Percentiles rank a stretch among this genome's conserved stretches.
Evolutionary conservation across 2,329 filamentous ascomycete genomes (phyloP).

Genomic region (Orbilia blumenaviensis): DNA sequence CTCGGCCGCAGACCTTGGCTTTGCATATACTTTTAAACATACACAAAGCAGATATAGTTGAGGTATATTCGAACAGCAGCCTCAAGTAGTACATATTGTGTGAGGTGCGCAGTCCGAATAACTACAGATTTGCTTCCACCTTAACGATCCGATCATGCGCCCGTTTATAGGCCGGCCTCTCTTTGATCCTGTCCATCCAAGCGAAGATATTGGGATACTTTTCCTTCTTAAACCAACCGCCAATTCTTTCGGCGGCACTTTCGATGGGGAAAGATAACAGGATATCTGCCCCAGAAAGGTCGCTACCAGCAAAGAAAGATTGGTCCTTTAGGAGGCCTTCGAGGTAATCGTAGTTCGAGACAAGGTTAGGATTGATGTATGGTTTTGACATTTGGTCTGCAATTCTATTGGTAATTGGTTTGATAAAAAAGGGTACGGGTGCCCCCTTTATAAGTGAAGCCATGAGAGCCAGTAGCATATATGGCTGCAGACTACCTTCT

Average conservation of each 20-base stretch:
- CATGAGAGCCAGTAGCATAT: conserved; percentile 72
- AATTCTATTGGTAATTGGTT: conserved; percentile 67
- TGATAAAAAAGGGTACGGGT: conserved; percentile 74
- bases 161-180: conserved; percentile 55
- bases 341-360: conserved; percentile 56
- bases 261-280: conserved; percentile 55
- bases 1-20: no score
- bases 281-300: conserved; percentile 56
- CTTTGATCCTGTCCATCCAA: conserved; percentile 54
- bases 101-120: not conserved
- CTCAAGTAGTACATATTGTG: no score
- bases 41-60: no score
- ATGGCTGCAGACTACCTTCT: conserved; percentile 83
- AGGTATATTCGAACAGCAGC: no score
- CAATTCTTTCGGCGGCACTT: conserved; percentile 46
- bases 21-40: no score
- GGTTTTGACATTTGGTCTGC: conserved; percentile 47
- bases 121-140: conserved; percentile 31
- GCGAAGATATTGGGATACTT: conserved; percentile 55
- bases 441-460: conserved; percentile 68
- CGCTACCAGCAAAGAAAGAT: conserved; percentile 54
- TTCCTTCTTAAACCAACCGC: conserved; percentile 51
- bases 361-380: conserved; percentile 54
- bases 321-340: conserved; percentile 54
- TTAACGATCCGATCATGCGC: conserved; percentile 40